Evolutionary conservation across 768 basidiomycete genomes (phyloP).

Genomic region (Boletus vermiculosoides): DNA sequence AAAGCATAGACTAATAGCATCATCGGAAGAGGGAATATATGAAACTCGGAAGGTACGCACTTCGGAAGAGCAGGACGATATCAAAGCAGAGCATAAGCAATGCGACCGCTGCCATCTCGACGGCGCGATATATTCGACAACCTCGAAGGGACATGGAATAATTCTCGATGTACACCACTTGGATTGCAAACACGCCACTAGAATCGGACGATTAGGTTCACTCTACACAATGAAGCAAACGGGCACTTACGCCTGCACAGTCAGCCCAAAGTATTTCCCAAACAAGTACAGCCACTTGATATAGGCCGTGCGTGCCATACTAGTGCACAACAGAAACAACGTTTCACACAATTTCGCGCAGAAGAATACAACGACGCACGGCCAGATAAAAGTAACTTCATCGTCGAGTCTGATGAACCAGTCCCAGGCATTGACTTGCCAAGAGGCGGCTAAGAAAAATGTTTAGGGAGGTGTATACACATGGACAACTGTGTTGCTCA

Average conservation of each 20-base stretch:
- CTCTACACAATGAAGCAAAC: background rate
- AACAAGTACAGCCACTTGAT: conserved; percentile 30
- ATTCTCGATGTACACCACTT: conserved; percentile 4
- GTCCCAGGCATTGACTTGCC: conserved; percentile 20
- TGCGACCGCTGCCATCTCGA: conserved; percentile 12
- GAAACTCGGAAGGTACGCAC: conserved; percentile 8
- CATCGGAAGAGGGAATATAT: background rate
- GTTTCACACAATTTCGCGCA: background rate
- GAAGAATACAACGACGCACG: conserved; percentile 14
- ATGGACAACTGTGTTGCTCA: background rate
- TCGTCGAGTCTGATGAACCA: conserved; percentile 15
- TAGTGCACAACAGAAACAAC: background rate
- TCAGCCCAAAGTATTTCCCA: conserved; percentile 20
- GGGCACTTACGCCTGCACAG: conserved; percentile 15
- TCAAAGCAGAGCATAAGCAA: conserved; percentile 20
- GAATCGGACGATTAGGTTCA: background rate
- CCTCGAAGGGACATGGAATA: background rate
- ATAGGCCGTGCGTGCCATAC: conserved; percentile 13
- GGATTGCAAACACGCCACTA: conserved; percentile 11
- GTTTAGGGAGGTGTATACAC: background rate
- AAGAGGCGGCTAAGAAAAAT: conserved; percentile 8
- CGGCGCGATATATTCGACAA: conserved; percentile 14
- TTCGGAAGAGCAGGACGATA: conserved; percentile 21
- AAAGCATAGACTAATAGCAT: conserved; percentile 19
- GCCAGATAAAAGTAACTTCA: conserved; percentile 25